These are phyloP conservation scores for Zhuliangozyma blackwelliae DNA, from an alignment of 1,139 yeast genomes.

Conservation along the genomic window DNA sequence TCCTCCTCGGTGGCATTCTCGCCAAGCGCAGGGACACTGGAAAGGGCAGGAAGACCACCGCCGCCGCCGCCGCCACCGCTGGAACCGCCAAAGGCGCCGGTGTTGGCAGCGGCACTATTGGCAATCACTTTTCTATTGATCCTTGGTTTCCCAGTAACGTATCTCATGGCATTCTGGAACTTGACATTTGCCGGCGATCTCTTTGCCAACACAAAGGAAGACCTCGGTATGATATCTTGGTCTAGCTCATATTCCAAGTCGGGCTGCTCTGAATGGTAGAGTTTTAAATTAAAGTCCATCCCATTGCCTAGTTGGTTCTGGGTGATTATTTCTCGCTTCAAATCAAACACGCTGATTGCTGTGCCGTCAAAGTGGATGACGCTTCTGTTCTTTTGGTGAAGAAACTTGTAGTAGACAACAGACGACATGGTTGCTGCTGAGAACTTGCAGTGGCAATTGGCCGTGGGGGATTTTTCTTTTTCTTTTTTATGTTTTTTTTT, in stretches of 20 bases:
- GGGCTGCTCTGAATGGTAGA: conserved; percentile 62
- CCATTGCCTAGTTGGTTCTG: conserved; percentile 83
- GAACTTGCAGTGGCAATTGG: not conserved
- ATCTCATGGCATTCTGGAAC: conserved; percentile 67
- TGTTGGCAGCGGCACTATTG: conserved; percentile 15
- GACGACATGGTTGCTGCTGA: conserved; percentile 61
- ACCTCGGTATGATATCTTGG: conserved; percentile 89
- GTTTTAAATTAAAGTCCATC: conserved; percentile 70
- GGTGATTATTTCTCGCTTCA: conserved; percentile 82
- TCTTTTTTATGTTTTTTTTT: not conserved
- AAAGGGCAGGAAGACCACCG: not conserved
- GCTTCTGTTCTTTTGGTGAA: conserved; percentile 77
- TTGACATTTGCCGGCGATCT: conserved; percentile 66
- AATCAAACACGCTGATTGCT: conserved; percentile 89
- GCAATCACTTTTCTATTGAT: conserved; percentile 35
- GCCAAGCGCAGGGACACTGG: conserved; percentile 11
- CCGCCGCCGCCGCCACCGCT: too few species aligned
- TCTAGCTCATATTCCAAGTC: conserved; percentile 79
- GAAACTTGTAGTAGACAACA: conserved; percentile 80
- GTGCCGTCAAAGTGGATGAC: conserved; percentile 92
- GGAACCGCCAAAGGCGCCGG: conserved; percentile 12
- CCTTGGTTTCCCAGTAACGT: conserved; percentile 82
- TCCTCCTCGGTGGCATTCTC: conserved; percentile 74
- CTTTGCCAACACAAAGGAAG: conserved; percentile 76
- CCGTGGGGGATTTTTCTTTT: not conserved